A percentile compares a stretch with the other conserved stretches of the same genome.
Conservation (phyloP, 768 basidiomycete genomes). For the Lyophyllum atratum region DNA sequence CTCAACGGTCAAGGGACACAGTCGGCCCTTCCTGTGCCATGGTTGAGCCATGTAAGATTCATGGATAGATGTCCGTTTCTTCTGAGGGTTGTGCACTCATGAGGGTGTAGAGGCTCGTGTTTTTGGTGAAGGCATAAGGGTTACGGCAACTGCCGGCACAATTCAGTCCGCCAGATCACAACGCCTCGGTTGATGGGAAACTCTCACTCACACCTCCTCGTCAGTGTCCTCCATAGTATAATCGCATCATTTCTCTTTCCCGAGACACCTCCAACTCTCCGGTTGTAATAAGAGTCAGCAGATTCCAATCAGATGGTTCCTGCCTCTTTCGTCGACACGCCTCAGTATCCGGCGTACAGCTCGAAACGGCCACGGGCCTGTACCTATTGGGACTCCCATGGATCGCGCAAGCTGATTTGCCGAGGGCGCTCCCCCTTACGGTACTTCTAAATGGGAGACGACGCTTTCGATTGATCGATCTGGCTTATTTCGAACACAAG, state of each 20-base stretch:
- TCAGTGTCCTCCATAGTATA: neutral
- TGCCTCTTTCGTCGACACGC: slow-evolving; percentile 1
- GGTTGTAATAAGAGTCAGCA: slow-evolving; percentile 4
- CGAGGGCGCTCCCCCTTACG: slow-evolving; percentile 3
- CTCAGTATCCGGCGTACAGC: neutral
- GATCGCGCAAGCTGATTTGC: neutral
- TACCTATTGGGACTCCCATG: slow-evolving; percentile 6
- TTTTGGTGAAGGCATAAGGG: neutral
- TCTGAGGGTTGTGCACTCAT: neutral
- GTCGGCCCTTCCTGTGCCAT: too few relatives aligned
- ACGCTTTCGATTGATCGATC: slow-evolving; percentile 9
- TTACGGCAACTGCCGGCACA: slow-evolving; percentile 1
- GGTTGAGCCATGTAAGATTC: neutral
- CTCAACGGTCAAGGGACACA: neutral
- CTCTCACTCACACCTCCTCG: neutral
- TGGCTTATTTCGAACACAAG: slow-evolving; percentile 6
- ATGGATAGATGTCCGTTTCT: neutral
- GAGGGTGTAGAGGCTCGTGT: neutral
- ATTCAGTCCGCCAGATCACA: too few relatives aligned
- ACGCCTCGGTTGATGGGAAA: slow-evolving; percentile 5
- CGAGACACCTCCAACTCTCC: neutral
- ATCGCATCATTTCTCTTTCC: slow-evolving; percentile 10
- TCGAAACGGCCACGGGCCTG: neutral
- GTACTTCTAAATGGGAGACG: neutral
- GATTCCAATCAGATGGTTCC: slow-evolving; percentile 8